phyloP scores from a whole-genome alignment of 345 rosid genomes.

The Aethionema arabicum region DNA sequence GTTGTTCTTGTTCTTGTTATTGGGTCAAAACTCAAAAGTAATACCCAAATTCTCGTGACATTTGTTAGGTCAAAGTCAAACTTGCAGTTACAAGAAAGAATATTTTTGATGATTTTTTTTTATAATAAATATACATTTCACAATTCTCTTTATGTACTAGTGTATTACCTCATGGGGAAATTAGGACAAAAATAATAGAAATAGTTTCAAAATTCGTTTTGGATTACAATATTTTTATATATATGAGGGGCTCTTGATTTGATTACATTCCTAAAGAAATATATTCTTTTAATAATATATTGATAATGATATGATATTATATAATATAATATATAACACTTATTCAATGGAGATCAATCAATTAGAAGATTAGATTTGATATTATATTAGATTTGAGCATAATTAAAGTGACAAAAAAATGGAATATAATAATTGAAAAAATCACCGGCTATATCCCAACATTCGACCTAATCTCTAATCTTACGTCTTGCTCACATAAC shows the following conservation, averaged over 20 bases:
- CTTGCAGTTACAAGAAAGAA: too few relatives aligned
- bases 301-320: conserved; percentile 10
- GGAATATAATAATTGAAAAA: conserved; percentile 22
- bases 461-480: conserved; percentile 38
- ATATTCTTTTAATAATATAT: conserved; percentile 17
- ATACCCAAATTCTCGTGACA: too few relatives aligned
- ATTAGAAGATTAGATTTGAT: conserved; percentile 24
- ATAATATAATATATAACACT: conserved; percentile 19
- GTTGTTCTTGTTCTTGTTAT: background rate
- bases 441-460: conserved; percentile 36
- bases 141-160: background rate
- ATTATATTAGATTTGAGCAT: conserved; percentile 24
- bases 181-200: conserved; percentile 15
- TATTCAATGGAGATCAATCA: conserved; percentile 6
- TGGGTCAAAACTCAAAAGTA: too few relatives aligned
- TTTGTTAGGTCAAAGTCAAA: too few relatives aligned
- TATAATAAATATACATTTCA: background rate
- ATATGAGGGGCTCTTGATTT: conserved; percentile 15
- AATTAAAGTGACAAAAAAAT: conserved; percentile 20
- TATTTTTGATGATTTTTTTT: too few relatives aligned
- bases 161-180: background rate
- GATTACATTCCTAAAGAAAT: conserved; percentile 21
- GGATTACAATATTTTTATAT: conserved; percentile 11
- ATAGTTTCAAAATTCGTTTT: conserved; percentile 27
- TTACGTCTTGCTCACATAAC: conserved; percentile 37